Evolutionary conservation across 495 filamentous ascomycete species (phyloP).

Genomic region (Penicillium soppii): DNA sequence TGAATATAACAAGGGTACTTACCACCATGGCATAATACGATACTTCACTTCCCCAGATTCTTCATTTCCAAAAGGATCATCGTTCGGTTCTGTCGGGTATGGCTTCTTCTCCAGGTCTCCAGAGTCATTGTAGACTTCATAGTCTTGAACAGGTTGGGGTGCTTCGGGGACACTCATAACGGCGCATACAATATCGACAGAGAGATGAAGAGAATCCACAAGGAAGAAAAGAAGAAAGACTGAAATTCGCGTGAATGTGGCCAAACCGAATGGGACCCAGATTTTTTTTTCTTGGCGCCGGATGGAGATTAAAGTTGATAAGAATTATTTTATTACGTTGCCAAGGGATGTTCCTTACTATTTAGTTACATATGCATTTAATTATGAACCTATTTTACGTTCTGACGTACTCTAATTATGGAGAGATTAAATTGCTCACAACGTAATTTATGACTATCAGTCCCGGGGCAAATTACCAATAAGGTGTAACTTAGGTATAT

Average conservation of each 20-base stretch:
- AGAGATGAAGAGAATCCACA: not conserved
- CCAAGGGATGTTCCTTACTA: no score
- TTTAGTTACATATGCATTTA: not conserved
- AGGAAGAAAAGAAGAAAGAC: conserved; percentile 2
- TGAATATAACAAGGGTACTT: conserved; percentile 3
- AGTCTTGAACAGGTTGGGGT: conserved; percentile 9
- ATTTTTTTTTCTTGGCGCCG: conserved; percentile 23
- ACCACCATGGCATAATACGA: conserved; percentile 41
- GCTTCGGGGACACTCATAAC: conserved; percentile 17
- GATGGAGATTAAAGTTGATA: conserved; percentile 11
- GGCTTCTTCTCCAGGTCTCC: conserved; percentile 16
- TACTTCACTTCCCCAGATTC: conserved; percentile 35
- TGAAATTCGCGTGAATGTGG: conserved; percentile 13
- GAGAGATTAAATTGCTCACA: no score
- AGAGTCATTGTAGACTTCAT: conserved; percentile 16
- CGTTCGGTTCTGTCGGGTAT: conserved; percentile 9
- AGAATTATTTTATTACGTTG: not conserved
- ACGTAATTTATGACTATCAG: not conserved
- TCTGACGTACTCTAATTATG: not conserved
- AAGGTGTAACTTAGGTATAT: not conserved
- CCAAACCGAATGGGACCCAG: conserved; percentile 20
- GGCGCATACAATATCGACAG: not conserved
- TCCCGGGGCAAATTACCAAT: not conserved
- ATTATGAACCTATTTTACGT: not conserved
- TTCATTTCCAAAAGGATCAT: conserved; percentile 39